phyloP scores from a whole-genome alignment of 768 basidiomycete species.

The Boletus reticuloceps region DNA sequence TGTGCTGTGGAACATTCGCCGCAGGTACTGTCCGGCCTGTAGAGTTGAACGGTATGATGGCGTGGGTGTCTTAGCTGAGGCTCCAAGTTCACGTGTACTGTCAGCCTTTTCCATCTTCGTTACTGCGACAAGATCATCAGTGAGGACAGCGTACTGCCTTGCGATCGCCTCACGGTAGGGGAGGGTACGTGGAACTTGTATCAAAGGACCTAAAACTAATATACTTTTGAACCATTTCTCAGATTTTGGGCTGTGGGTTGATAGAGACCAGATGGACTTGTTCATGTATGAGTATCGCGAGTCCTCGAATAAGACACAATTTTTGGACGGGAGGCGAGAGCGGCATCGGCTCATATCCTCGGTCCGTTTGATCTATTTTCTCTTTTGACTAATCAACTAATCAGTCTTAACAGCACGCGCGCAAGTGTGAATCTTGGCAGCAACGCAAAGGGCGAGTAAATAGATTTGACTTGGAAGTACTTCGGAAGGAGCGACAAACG shows the following conservation, averaged over 20 bases:
- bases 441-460: slow-evolving; percentile 5
- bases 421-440: slow-evolving; percentile 8
- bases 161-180: background rate
- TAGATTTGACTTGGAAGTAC: slow-evolving; percentile 8
- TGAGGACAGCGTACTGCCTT: background rate
- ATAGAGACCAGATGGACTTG: slow-evolving; percentile 7
- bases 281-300: slow-evolving; percentile 3
- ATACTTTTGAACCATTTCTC: too few species aligned
- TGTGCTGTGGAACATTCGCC: slow-evolving; percentile 17
- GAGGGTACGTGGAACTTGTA: slow-evolving; percentile 4
- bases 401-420: slow-evolving; percentile 7
- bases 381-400: background rate
- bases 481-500: slow-evolving; percentile 6
- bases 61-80: background rate
- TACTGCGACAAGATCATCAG: background rate
- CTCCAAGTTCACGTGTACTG: background rate
- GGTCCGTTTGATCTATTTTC: background rate
- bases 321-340: slow-evolving; percentile 1
- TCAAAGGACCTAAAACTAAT: background rate
- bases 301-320: slow-evolving; percentile 1
- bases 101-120: background rate
- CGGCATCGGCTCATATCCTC: background rate
- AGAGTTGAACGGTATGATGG: slow-evolving; percentile 8
- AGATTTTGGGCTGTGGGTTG: slow-evolving; percentile 7
- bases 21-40: slow-evolving; percentile 17